These are phyloP conservation scores for Mortierella sp. DNA, from an alignment of 371 early-diverging fungal species.

Conservation along the genomic window DNA sequence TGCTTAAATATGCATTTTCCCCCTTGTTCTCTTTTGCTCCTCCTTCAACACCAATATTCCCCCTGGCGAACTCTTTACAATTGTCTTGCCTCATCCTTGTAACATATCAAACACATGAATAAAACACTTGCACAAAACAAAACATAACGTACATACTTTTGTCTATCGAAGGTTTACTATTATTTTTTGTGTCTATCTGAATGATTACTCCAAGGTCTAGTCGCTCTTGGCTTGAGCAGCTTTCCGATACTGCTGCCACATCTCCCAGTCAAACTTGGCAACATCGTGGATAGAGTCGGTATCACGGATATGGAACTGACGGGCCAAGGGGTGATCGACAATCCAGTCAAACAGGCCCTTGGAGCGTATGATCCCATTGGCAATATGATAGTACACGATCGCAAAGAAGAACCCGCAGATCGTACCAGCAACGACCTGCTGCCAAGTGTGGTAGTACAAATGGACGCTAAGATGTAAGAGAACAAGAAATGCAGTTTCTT, in stretches of 20 bases:
- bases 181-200: neutral
- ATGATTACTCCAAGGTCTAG: neutral
- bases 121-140: neutral
- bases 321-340: slow-evolving; percentile 59
- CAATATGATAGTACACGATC: slow-evolving; percentile 68
- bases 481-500: neutral
- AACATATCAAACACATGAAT: slow-evolving; percentile 13
- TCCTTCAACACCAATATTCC: slow-evolving; percentile 9
- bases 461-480: slow-evolving; percentile 71
- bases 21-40: neutral
- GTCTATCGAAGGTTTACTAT: neutral
- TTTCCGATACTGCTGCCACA: slow-evolving; percentile 57
- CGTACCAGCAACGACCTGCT: slow-evolving; percentile 83
- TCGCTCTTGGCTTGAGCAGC: slow-evolving; percentile 8
- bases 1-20: slow-evolving; percentile 8
- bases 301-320: slow-evolving; percentile 72
- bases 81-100: neutral
- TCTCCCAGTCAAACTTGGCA: slow-evolving; percentile 71
- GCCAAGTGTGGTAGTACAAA: slow-evolving; percentile 83
- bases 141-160: neutral
- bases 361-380: slow-evolving; percentile 59
- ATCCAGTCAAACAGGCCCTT: slow-evolving; percentile 58
- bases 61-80: neutral
- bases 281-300: slow-evolving; percentile 67
- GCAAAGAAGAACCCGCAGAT: slow-evolving; percentile 73